These are phyloP conservation scores for Leptosphaerulina australis DNA, from an alignment of 2,329 filamentous ascomycete species.

Conservation along the genomic window DNA sequence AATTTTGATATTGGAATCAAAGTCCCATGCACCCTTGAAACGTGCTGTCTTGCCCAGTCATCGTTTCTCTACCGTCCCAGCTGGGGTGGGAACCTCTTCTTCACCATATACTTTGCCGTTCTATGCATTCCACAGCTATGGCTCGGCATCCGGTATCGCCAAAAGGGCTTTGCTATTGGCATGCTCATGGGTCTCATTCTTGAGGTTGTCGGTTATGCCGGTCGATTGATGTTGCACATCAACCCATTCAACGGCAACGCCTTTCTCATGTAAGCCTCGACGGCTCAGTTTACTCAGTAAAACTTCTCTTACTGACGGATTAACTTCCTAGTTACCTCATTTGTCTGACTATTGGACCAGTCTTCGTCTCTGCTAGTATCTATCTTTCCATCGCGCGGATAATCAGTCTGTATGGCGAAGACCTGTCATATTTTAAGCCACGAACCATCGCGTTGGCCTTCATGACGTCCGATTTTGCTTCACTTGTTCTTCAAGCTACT, in stretches of 20 bases:
- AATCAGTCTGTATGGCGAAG: slow-evolving; percentile 56
- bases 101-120: slow-evolving; percentile 56
- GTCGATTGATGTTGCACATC: slow-evolving; percentile 57
- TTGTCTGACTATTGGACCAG: slow-evolving; percentile 61
- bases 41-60: slow-evolving; percentile 55
- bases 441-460: slow-evolving; percentile 62
- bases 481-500: slow-evolving; percentile 62
- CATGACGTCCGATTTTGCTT: slow-evolving; percentile 61
- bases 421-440: slow-evolving; percentile 33
- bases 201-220: slow-evolving; percentile 62
- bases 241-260: slow-evolving; percentile 58
- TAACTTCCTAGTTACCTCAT: slow-evolving; percentile 57
- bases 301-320: slow-evolving; percentile 13
- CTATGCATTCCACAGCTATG: slow-evolving; percentile 55
- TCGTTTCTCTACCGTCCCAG: slow-evolving; percentile 61
- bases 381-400: slow-evolving; percentile 62
- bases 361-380: slow-evolving; percentile 60
- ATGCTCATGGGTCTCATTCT: slow-evolving; percentile 56
- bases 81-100: slow-evolving; percentile 58
- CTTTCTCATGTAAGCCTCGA: slow-evolving; percentile 57
- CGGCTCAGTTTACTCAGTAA: background rate
- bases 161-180: slow-evolving; percentile 59
- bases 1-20: no score
- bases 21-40: slow-evolving; percentile 45
- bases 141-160: slow-evolving; percentile 57